Evolutionary conservation across 1,284 basidiomycete species (phyloP).

Genomic region (Trichosporon coremiiforme): DNA sequence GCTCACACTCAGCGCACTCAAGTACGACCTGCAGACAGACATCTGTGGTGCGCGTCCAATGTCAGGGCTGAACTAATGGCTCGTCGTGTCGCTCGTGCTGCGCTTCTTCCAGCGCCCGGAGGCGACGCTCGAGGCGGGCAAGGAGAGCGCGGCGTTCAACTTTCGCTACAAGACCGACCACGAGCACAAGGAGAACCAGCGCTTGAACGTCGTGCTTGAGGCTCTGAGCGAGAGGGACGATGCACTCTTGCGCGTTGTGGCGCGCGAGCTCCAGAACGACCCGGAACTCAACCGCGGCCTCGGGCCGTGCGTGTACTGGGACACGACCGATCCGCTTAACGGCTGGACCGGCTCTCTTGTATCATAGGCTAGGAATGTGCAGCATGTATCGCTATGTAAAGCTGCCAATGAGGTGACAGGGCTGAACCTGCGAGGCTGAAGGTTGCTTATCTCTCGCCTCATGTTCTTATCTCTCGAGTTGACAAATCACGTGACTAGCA

Average conservation of each 20-base stretch:
- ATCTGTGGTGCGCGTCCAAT: background rate
- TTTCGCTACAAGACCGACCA: background rate
- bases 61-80: background rate
- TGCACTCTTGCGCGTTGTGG: background rate
- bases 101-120: conserved; percentile 4
- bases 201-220: background rate
- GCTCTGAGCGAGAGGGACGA: background rate
- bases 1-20: background rate
- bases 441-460: background rate
- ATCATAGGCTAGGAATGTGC: background rate
- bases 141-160: background rate
- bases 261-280: background rate
- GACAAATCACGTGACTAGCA: background rate
- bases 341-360: background rate
- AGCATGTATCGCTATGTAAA: background rate
- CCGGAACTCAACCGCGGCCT: background rate
- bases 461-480: background rate
- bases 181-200: background rate
- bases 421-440: too few relatives aligned
- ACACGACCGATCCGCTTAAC: background rate
- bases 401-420: background rate
- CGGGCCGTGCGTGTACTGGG: conserved; percentile 2
- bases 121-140: background rate
- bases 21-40: conserved; percentile 6
- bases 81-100: background rate